phyloP scores from a whole-genome alignment of 768 basidiomycete species.

The Flagelloscypha sp. region DNA sequence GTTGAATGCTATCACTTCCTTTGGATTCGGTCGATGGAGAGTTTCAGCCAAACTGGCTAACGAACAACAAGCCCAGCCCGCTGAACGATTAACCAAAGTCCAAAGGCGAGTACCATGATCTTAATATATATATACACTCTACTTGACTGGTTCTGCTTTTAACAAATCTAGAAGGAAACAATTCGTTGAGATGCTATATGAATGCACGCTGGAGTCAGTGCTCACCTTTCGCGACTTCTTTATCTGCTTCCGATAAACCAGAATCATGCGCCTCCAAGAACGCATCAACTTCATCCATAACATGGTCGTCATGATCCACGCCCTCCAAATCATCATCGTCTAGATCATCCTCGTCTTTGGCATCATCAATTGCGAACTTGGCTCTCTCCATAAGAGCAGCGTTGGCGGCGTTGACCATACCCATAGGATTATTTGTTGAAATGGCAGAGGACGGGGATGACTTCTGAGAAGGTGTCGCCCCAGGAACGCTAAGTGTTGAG shows the following conservation, averaged over 20 bases:
- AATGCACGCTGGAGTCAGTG: constrained; percentile 3
- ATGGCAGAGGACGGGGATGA: constrained; percentile 15
- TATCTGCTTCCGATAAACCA: constrained; percentile 72
- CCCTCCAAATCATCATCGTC: constrained; percentile 49
- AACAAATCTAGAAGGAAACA: constrained; percentile 37
- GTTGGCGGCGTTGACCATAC: constrained; percentile 67
- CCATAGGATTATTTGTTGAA: constrained; percentile 30
- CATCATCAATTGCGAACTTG: constrained; percentile 96
- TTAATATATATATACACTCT: too few relatives aligned
- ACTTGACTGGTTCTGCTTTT: constrained; percentile 53
- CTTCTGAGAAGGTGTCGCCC: constrained; percentile 22
- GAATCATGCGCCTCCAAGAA: constrained; percentile 93
- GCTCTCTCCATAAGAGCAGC: constrained; percentile 87
- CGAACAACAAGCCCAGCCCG: too few relatives aligned
- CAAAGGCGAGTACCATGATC: too few relatives aligned
- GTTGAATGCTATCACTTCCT: too few relatives aligned
- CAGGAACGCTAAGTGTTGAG: constrained; percentile 45
- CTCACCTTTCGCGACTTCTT: constrained; percentile 68
- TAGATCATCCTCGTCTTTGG: constrained; percentile 75
- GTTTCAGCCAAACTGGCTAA: too few relatives aligned
- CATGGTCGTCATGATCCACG: constrained; percentile 57
- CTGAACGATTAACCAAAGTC: too few relatives aligned
- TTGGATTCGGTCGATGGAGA: too few relatives aligned
- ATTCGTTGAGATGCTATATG: neutral
- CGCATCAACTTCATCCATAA: constrained; percentile 93